A percentile compares a stretch with the other conserved stretches of the same genome.
These are phyloP conservation scores for Lodderomyces margitis DNA, from an alignment of 1,139 yeast genomes.

Conservation along the genomic window DNA sequence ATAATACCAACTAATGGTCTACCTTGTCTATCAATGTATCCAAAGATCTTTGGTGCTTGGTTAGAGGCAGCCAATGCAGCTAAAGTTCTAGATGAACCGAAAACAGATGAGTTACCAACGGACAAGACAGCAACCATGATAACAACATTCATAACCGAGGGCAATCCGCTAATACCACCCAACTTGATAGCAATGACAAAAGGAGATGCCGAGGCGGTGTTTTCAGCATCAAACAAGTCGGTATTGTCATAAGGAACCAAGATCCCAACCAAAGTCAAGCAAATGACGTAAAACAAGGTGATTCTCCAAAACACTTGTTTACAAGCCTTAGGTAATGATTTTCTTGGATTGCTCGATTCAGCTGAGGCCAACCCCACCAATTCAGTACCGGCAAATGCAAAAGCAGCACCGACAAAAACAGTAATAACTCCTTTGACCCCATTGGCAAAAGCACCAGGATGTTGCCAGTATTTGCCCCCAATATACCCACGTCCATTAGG, in stretches of 20 bases:
- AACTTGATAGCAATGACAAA: conserved; percentile 45
- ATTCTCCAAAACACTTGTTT: conserved; percentile 51
- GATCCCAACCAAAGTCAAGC: conserved; percentile 43
- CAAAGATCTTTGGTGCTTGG: conserved; percentile 70
- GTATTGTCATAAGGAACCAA: conserved; percentile 40
- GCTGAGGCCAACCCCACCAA: conserved; percentile 48
- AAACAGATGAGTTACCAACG: conserved; percentile 57
- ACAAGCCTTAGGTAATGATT: conserved; percentile 42
- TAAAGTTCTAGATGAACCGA: conserved; percentile 77
- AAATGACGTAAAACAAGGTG: conserved; percentile 41
- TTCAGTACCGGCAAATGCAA: conserved; percentile 49
- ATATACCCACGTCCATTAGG: conserved; percentile 44
- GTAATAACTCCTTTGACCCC: conserved; percentile 57
- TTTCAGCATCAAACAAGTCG: conserved; percentile 31
- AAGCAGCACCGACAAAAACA: conserved; percentile 47
- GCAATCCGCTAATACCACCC: conserved; percentile 44
- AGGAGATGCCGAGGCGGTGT: conserved; percentile 47
- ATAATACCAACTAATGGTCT: conserved; percentile 71
- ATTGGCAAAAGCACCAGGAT: conserved; percentile 36
- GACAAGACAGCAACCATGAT: conserved; percentile 46
- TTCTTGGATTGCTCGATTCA: conserved; percentile 40
- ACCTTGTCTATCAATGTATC: conserved; percentile 72
- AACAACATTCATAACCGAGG: conserved; percentile 49
- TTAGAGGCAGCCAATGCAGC: conserved; percentile 82
- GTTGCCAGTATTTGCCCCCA: conserved; percentile 61